Conservation (phyloP, 352 stramenopile species). For the Discostella stelligera region DNA sequence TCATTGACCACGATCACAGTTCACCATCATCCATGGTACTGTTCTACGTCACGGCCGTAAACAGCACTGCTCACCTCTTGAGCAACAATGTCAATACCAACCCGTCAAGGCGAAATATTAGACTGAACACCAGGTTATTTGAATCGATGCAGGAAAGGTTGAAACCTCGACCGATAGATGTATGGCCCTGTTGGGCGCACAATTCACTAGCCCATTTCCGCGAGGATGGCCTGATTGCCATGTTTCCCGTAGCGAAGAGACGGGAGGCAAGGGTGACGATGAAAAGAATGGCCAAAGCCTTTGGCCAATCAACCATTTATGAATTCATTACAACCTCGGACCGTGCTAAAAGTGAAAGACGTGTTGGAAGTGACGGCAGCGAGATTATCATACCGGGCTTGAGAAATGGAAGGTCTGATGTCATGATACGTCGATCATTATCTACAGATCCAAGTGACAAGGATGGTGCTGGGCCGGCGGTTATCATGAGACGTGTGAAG, state of each 20-base stretch:
- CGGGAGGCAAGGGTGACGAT: conserved; percentile 20
- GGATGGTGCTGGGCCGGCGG: conserved; percentile 7
- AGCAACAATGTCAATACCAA: no score
- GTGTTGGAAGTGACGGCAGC: conserved; percentile 23
- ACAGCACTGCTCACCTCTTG: conserved; percentile 11
- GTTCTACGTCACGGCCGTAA: conserved; percentile 31
- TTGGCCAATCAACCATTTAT: conserved; percentile 40
- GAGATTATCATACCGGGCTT: conserved; percentile 17
- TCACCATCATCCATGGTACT: conserved; percentile 18
- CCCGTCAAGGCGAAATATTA: not conserved
- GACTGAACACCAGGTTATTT: conserved; percentile 25
- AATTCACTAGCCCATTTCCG: conserved; percentile 37
- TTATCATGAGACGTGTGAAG: conserved; percentile 49
- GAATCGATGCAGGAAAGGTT: conserved; percentile 18
- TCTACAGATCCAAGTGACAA: not conserved
- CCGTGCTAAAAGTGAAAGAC: conserved; percentile 14
- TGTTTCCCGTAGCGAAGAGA: conserved; percentile 24
- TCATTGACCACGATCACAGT: conserved; percentile 22
- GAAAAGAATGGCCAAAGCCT: conserved; percentile 30
- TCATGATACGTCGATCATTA: conserved; percentile 44
- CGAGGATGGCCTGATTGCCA: conserved; percentile 29
- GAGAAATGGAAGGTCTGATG: conserved; percentile 27
- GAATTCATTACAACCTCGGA: conserved; percentile 39
- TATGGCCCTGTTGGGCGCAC: conserved; percentile 40
- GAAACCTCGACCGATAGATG: conserved; percentile 27